phyloP scores from a whole-genome alignment of 2,329 filamentous ascomycete species.

The Metarhizium guizhouense region DNA sequence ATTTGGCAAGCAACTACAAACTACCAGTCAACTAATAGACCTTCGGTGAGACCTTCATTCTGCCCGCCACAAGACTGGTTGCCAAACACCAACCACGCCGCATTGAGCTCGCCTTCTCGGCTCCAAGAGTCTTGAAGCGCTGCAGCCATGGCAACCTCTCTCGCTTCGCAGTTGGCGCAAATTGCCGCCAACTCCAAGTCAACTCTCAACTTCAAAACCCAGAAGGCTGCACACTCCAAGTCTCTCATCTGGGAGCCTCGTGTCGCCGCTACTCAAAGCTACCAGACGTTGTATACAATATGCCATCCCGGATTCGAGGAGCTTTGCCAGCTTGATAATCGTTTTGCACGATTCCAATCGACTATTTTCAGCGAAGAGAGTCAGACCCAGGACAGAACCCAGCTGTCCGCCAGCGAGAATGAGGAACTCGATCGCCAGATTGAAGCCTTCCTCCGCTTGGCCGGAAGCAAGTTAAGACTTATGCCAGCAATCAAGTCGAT shows the following conservation, averaged over 20 bases:
- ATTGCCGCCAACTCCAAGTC: slow-evolving; percentile 86
- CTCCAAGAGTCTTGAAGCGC: slow-evolving; percentile 11
- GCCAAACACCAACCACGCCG: not conserved
- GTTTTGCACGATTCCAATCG: slow-evolving; percentile 65
- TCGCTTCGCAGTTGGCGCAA: slow-evolving; percentile 88
- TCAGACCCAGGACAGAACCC: slow-evolving; percentile 75
- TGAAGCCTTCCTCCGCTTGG: slow-evolving; percentile 74
- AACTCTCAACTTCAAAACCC: slow-evolving; percentile 84
- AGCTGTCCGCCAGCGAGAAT: slow-evolving; percentile 78
- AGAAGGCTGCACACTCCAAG: slow-evolving; percentile 85
- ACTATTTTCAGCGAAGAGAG: slow-evolving; percentile 93
- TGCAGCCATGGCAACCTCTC: slow-evolving; percentile 64
- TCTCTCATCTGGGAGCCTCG: slow-evolving; percentile 88
- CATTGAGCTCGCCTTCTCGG: slow-evolving; percentile 3
- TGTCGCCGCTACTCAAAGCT: slow-evolving; percentile 79
- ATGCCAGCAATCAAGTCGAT: slow-evolving; percentile 84
- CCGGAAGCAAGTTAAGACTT: slow-evolving; percentile 67
- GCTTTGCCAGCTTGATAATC: slow-evolving; percentile 74
- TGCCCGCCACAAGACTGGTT: not conserved
- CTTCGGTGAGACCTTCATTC: not conserved
- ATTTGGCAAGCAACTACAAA: not conserved
- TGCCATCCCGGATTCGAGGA: slow-evolving; percentile 88
- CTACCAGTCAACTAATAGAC: not conserved
- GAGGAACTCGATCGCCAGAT: slow-evolving; percentile 68
- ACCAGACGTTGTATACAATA: slow-evolving; percentile 78